Percentiles rank a stretch among this genome's conserved stretches.
These are phyloP conservation scores for Verticillium dahliae DNA, from an alignment of 2,329 filamentous ascomycete genomes.

Conservation along the genomic window DNA sequence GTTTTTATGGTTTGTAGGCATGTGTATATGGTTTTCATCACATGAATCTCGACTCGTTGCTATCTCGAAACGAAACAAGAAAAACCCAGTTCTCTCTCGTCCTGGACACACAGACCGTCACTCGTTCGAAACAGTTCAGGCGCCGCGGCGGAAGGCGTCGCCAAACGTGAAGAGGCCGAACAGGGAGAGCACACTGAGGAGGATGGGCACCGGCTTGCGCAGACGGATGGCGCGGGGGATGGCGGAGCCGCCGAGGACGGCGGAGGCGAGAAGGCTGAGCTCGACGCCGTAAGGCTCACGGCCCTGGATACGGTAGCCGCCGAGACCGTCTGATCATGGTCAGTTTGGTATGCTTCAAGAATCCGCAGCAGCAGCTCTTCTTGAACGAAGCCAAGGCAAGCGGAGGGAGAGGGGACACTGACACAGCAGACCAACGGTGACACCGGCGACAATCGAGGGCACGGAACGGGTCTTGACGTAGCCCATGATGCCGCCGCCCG, in stretches of 20 bases:
- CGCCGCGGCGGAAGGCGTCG: constrained; percentile 47
- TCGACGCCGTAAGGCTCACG: constrained; percentile 77
- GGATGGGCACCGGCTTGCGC: constrained; percentile 76
- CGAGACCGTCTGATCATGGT: constrained; percentile 57
- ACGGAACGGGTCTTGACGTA: constrained; percentile 80
- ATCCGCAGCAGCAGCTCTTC: no score
- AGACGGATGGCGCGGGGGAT: constrained; percentile 81
- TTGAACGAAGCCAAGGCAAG: no score
- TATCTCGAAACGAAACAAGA: neutral
- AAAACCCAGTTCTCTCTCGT: no score
- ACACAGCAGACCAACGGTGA: constrained; percentile 68
- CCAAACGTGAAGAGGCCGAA: constrained; percentile 80
- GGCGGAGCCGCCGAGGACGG: constrained; percentile 76
- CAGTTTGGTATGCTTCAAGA: neutral
- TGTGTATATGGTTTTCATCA: neutral
- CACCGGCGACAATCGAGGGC: constrained; percentile 78
- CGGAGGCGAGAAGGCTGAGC: constrained; percentile 77
- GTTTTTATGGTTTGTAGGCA: neutral
- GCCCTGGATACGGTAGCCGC: constrained; percentile 73
- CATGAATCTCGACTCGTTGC: neutral
- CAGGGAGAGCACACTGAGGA: constrained; percentile 70
- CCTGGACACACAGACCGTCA: no score
- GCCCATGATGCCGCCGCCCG: constrained; percentile 79
- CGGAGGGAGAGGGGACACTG: constrained; percentile 19
- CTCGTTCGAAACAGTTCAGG: neutral